A percentile compares a stretch with the other conserved stretches of the same genome.
Conservation (phyloP, 1,284 basidiomycete genomes). For the Pisolithus thermaeus region DNA sequence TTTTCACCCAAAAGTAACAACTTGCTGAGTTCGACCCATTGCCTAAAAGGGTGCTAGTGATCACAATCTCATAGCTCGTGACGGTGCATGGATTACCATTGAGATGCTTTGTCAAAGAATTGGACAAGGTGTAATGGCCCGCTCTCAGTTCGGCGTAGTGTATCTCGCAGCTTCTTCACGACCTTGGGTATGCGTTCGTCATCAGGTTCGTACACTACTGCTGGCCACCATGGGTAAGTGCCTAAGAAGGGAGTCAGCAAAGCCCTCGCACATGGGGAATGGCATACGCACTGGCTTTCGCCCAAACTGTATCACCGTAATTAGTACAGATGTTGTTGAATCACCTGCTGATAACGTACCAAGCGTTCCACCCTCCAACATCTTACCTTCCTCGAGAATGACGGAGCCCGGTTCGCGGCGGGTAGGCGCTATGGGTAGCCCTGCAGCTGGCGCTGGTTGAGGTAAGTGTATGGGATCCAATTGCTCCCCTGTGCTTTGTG, state of each 20-base stretch:
- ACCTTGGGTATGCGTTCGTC: slow-evolving; percentile 45
- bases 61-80: neutral
- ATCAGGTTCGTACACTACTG: slow-evolving; percentile 49
- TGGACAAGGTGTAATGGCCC: slow-evolving; percentile 49
- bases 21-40: slow-evolving; percentile 44
- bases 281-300: slow-evolving; percentile 42
- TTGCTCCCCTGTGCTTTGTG: neutral
- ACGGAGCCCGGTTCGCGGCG: slow-evolving; percentile 19
- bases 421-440: slow-evolving; percentile 7
- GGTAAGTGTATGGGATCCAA: neutral
- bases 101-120: slow-evolving; percentile 59
- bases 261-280: neutral
- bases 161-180: slow-evolving; percentile 37
- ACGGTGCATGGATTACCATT: slow-evolving; percentile 43
- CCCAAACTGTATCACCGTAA: slow-evolving; percentile 49
- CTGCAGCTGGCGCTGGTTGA: slow-evolving; percentile 1
- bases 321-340: neutral
- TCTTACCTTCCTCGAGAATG: slow-evolving; percentile 26
- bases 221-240: slow-evolving; percentile 65
- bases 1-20: slow-evolving; percentile 55
- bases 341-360: slow-evolving; percentile 33
- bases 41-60: slow-evolving; percentile 31
- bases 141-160: slow-evolving; percentile 27
- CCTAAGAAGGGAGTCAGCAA: slow-evolving; percentile 30
- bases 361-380: slow-evolving; percentile 45